Evolutionary conservation across 352 stramenopile genomes (phyloP), one percentile per base, ranked within the genome.

Genomic region (Blastocystis sp.): DNA sequence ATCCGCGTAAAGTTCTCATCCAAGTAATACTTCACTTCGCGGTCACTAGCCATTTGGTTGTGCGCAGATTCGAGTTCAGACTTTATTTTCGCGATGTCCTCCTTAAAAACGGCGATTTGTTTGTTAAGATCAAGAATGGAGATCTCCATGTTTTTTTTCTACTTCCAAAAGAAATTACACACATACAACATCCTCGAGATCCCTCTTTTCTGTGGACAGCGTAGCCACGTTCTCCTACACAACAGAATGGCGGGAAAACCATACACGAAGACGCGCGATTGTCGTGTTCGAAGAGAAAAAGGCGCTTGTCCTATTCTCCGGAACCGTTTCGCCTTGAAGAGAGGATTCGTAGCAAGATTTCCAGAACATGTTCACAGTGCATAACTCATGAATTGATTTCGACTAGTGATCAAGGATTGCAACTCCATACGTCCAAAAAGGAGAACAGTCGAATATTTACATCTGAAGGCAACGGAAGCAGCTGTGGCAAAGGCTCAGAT

Each of bases 11-110:
- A 23, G 34, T 66, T 80, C 70, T 80, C 70, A 64, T 80, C 70
- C 45, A 80, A 64, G 29, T 80, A 80, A 53, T 80, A 80, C 34
- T 80, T 80, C 45, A 80, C 70, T 61, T 80, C 70, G 5, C 56
- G 54, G 29, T 80, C 70, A 34, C 70, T 80, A 18, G 70, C 70
- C 70, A 80, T 80, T 39, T 80, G 70, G 39, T 80, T 80, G 39
- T 80, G 47, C 29, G 70, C 70, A 23, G 70, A 63, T 61, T 26
- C 15, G 4, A 80, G 45, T 5, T 80, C 70, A 15, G 26, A 13
- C 4, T 23, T 80, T 8, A 37, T 43, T n/a, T 63, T 80, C 9
- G 4, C 15, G 9, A 80, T 47, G 2, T 20, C n/a, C 20, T 11
- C 39, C 47, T 61, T n/a, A 13, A 34, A 20, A 29, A 37, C 70